Percentiles rank a stretch among this genome's conserved stretches.
phyloP scores from a whole-genome alignment of 2,329 filamentous ascomycete genomes.

The Cytospora piceae region DNA sequence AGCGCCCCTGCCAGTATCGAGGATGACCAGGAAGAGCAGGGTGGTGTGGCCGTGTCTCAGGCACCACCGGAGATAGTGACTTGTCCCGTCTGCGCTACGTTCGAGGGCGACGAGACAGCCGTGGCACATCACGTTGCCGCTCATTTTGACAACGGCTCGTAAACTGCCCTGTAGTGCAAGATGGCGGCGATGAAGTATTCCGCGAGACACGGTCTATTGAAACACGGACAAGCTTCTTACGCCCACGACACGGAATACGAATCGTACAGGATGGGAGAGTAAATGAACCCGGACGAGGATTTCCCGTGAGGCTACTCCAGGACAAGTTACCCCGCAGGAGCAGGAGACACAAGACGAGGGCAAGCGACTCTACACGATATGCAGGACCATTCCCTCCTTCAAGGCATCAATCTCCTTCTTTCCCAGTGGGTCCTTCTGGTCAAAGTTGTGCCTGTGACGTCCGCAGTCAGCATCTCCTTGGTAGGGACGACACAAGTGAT shows the following conservation, averaged over 20 bases:
- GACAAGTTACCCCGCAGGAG: not conserved
- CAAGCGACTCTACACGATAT: constrained; percentile 23
- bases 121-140: constrained; percentile 68
- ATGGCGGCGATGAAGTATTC: not conserved
- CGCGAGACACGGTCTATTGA: not conserved
- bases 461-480: not conserved
- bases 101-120: constrained; percentile 70
- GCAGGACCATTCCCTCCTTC: constrained; percentile 43
- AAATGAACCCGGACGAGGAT: not conserved
- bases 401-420: constrained; percentile 40
- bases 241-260: not conserved
- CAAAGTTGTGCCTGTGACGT: constrained; percentile 33
- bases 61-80: constrained; percentile 35
- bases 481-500: not conserved
- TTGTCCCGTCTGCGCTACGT: constrained; percentile 69
- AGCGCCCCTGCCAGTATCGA: not conserved
- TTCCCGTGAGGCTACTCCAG: not conserved
- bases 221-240: not conserved
- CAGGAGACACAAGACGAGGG: constrained; percentile 33
- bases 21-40: constrained; percentile 21
- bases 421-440: constrained; percentile 43
- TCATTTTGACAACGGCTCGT: constrained; percentile 51
- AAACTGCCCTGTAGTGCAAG: not conserved
- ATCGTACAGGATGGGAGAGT: not conserved
- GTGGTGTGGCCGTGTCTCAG: constrained; percentile 22